These are phyloP conservation scores for Mortierella alpina DNA, from an alignment of 192 early-diverging fungal genomes.

Conservation along the genomic window DNA sequence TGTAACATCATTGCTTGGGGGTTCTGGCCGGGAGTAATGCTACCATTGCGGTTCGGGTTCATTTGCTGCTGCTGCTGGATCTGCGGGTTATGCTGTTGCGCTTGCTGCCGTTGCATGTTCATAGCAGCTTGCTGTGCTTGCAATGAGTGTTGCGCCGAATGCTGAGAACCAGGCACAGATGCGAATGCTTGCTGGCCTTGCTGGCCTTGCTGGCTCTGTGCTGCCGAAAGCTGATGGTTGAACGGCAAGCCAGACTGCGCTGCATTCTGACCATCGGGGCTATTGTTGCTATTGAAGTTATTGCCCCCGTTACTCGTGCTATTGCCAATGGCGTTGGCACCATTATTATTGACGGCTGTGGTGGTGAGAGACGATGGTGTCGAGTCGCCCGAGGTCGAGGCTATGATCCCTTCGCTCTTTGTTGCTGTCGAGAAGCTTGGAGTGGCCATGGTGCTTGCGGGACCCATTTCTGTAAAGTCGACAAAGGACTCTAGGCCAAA, in stretches of 20 bases:
- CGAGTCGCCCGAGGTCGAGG: neutral
- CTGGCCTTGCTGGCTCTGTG: neutral
- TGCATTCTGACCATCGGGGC: conserved; percentile 5
- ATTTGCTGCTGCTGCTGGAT: conserved; percentile 21
- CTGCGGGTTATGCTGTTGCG: conserved; percentile 16
- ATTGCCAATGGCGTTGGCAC: conserved; percentile 1
- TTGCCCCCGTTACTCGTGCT: conserved; percentile 8
- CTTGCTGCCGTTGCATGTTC: conserved; percentile 4
- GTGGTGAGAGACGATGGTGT: neutral
- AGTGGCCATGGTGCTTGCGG: conserved; percentile 13
- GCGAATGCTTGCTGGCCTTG: conserved; percentile 10
- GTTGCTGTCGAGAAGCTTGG: conserved; percentile 10
- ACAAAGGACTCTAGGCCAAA: conserved; percentile 48
- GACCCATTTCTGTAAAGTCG: conserved; percentile 33
- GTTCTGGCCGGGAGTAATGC: conserved; percentile 1
- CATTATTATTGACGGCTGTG: conserved; percentile 6
- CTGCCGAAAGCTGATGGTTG: conserved; percentile 11
- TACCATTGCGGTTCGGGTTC: conserved; percentile 34
- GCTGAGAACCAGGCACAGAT: neutral
- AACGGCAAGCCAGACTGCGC: conserved; percentile 8
- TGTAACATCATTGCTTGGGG: conserved; percentile 17
- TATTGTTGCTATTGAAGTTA: conserved; percentile 14
- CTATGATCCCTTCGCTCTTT: too few relatives aligned
- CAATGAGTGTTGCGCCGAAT: neutral
- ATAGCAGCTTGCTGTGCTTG: neutral